Evolutionary conservation across 2,329 filamentous ascomycete species (phyloP).

Genomic region (Penicillium corylophilum): DNA sequence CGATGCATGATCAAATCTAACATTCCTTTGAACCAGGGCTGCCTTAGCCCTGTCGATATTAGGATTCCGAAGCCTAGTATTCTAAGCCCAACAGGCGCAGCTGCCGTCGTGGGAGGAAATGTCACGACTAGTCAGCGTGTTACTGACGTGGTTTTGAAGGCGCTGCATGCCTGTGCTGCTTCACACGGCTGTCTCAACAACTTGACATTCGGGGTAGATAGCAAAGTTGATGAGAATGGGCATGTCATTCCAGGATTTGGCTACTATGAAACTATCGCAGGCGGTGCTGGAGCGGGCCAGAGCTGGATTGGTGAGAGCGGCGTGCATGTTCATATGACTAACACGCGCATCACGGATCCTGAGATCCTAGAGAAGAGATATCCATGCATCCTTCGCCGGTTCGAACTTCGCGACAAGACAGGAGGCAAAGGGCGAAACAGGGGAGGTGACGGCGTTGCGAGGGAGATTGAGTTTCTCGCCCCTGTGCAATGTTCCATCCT

Average conservation of each 20-base stretch:
- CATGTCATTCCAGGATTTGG: too few species aligned
- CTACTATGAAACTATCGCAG: conserved; percentile 80
- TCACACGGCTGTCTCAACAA: conserved; percentile 75
- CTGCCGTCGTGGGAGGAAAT: conserved; percentile 57
- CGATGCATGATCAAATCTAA: conserved; percentile 60
- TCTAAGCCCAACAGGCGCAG: conserved; percentile 67
- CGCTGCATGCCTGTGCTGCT: conserved; percentile 71
- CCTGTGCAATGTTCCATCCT: conserved; percentile 74
- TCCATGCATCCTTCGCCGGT: conserved; percentile 69
- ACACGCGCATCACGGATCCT: conserved; percentile 76
- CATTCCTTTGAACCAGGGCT: conserved; percentile 79
- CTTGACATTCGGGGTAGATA: conserved; percentile 38
- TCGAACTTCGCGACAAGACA: conserved; percentile 61
- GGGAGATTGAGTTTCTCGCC: conserved; percentile 78
- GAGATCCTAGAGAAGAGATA: conserved; percentile 76
- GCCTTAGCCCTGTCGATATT: conserved; percentile 69
- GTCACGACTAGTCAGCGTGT: conserved; percentile 72
- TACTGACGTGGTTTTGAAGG: conserved; percentile 73
- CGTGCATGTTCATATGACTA: conserved; percentile 80
- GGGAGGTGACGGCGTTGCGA: conserved; percentile 71
- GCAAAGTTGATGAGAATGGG: neutral
- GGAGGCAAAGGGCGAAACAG: conserved; percentile 63
- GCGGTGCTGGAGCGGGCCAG: conserved; percentile 70
- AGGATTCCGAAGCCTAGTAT: too few species aligned
- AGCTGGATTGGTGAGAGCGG: conserved; percentile 70